Evolutionary conservation across 2,329 filamentous ascomycete genomes (phyloP).

Genomic region (Fusarium sp.): DNA sequence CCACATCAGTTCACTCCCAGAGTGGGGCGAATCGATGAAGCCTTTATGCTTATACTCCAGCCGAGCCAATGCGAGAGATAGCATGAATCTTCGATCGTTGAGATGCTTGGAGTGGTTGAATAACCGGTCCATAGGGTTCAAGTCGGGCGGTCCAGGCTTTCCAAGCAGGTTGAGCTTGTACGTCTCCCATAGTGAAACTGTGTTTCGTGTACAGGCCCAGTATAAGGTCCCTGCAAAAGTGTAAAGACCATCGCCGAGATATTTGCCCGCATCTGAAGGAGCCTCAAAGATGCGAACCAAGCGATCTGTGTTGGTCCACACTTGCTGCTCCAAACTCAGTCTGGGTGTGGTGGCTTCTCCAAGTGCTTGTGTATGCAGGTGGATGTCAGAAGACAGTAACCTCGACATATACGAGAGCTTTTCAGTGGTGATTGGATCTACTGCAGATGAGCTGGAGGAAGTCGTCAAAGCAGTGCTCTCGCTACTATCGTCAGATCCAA

Average conservation of each 20-base stretch:
- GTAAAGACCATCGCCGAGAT: slow-evolving; percentile 41
- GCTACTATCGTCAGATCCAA: slow-evolving; percentile 14
- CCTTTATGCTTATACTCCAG: slow-evolving; percentile 44
- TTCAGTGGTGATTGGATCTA: not conserved
- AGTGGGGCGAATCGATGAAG: slow-evolving; percentile 28
- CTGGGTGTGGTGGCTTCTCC: not conserved
- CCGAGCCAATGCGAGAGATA: slow-evolving; percentile 38
- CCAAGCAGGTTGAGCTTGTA: slow-evolving; percentile 29
- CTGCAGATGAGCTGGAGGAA: slow-evolving; percentile 5
- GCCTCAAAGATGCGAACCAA: slow-evolving; percentile 44
- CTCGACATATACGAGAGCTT: not conserved
- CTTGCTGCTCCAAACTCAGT: slow-evolving; percentile 16
- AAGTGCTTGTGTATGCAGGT: slow-evolving; percentile 5
- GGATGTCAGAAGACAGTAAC: slow-evolving; percentile 4
- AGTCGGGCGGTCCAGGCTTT: slow-evolving; percentile 1
- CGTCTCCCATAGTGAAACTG: slow-evolving; percentile 43
- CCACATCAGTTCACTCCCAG: slow-evolving; percentile 6
- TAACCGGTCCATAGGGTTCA: slow-evolving; percentile 38
- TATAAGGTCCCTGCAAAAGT: slow-evolving; percentile 46
- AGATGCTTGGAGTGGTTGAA: slow-evolving; percentile 45
- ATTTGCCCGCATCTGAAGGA: slow-evolving; percentile 39
- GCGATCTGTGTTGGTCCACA: slow-evolving; percentile 45
- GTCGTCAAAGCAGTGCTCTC: not conserved
- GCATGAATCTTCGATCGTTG: slow-evolving; percentile 37
- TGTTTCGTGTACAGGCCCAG: slow-evolving; percentile 44